These are phyloP conservation scores for Scorias spongiosa DNA, from an alignment of 2,329 filamentous ascomycete species.

Conservation along the genomic window DNA sequence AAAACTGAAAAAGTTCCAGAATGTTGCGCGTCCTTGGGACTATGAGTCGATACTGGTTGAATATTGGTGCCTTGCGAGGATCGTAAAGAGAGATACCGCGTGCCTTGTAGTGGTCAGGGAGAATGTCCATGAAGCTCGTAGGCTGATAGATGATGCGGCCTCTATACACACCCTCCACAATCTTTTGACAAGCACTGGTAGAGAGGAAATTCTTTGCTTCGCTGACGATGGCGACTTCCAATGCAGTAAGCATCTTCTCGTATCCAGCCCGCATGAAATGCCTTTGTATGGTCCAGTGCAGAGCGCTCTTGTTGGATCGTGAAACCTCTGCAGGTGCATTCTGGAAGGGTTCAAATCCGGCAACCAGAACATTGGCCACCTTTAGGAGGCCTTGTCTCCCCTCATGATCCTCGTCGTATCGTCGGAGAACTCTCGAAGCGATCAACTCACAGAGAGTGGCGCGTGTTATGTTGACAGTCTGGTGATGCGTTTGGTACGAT, in stretches of 20 bases:
- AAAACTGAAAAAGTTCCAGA: slow-evolving; percentile 60
- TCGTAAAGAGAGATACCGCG: slow-evolving; percentile 71
- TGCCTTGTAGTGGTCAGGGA: slow-evolving; percentile 74
- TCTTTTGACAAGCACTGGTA: slow-evolving; percentile 64
- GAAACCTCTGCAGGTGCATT: slow-evolving; percentile 57
- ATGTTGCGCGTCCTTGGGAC: slow-evolving; percentile 65
- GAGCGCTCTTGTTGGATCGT: slow-evolving; percentile 36
- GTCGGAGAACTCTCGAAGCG: slow-evolving; percentile 60
- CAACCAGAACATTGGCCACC: slow-evolving; percentile 64
- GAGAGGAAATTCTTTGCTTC: slow-evolving; percentile 67
- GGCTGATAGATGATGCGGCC: slow-evolving; percentile 72
- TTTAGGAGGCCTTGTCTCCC: slow-evolving; percentile 56
- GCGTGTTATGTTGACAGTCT: slow-evolving; percentile 66
- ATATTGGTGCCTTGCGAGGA: slow-evolving; percentile 54
- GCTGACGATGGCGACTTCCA: slow-evolving; percentile 71
- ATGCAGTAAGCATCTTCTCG: slow-evolving; percentile 52
- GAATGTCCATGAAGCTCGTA: slow-evolving; percentile 65
- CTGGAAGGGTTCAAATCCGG: slow-evolving; percentile 74
- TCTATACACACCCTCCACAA: slow-evolving; percentile 69
- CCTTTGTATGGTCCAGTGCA: slow-evolving; percentile 29
- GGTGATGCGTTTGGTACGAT: slow-evolving; percentile 56
- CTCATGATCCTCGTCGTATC: slow-evolving; percentile 63
- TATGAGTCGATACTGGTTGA: slow-evolving; percentile 75
- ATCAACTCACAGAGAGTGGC: slow-evolving; percentile 68
- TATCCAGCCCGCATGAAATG: slow-evolving; percentile 28